Evolutionary conservation across 1,139 yeast genomes (phyloP).

Genomic region (Geotrichum citri-aurantii): DNA sequence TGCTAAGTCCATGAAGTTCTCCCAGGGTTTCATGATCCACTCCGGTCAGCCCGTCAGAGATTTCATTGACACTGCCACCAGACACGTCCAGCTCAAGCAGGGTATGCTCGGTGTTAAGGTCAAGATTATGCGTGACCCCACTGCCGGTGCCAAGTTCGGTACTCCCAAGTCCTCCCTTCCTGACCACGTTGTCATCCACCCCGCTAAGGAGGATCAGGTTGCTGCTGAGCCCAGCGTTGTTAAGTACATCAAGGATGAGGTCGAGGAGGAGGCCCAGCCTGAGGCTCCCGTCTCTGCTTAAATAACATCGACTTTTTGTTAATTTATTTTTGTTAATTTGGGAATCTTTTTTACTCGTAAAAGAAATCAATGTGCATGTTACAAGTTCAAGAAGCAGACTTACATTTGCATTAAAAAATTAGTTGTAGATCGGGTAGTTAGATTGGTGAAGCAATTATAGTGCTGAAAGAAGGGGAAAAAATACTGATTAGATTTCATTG

Average conservation of each 20-base stretch:
- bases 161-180: conserved; percentile 82
- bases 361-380: not conserved
- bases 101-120: conserved; percentile 99
- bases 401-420: not conserved
- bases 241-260: conserved; percentile 32
- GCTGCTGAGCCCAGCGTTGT: conserved; percentile 77
- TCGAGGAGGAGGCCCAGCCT: conserved; percentile 24
- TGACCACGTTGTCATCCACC: conserved; percentile 90
- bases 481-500: too few relatives aligned
- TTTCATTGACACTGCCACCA: conserved; percentile 97
- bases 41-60: conserved; percentile 99
- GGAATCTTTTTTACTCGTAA: not conserved
- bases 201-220: conserved; percentile 95
- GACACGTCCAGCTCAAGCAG: conserved; percentile 99
- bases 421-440: not conserved
- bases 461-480: not conserved
- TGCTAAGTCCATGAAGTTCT: conserved; percentile 99
- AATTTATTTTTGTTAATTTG: not conserved
- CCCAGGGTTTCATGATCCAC: conserved; percentile 99
- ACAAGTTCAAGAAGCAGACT: not conserved
- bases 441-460: too few relatives aligned
- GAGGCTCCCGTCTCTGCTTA: conserved; percentile 20
- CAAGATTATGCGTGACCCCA: conserved; percentile 99
- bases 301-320: conserved; percentile 2
- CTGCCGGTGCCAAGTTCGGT: conserved; percentile 73